Conservation (phyloP, 768 basidiomycete species). For the Hortiboletus flavorubellus region DNA sequence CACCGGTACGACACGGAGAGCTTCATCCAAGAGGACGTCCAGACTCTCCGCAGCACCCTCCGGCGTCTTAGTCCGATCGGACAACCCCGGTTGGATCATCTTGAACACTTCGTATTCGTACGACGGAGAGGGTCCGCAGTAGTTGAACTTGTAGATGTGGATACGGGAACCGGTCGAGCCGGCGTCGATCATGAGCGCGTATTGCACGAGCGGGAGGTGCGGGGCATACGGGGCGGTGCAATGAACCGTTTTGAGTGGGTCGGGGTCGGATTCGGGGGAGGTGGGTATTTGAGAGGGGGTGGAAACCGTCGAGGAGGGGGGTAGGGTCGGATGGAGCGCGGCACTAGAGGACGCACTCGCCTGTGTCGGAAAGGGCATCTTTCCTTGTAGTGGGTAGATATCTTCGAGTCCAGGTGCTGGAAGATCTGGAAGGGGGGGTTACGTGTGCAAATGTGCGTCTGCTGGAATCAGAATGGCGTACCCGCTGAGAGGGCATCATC, state of each 20-base stretch:
- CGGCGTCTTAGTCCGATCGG: conserved; percentile 55
- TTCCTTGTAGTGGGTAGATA: conserved; percentile 19
- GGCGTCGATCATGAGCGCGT: conserved; percentile 96
- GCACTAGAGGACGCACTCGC: neutral
- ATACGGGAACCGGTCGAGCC: conserved; percentile 97
- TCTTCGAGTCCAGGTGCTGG: conserved; percentile 21
- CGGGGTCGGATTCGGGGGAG: conserved; percentile 70
- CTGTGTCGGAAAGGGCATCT: conserved; percentile 11
- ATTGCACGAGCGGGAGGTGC: conserved; percentile 68
- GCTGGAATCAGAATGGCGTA: conserved; percentile 1
- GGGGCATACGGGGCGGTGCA: conserved; percentile 58
- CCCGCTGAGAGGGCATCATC: conserved; percentile 15
- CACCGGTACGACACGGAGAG: conserved; percentile 71
- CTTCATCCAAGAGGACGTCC: conserved; percentile 77
- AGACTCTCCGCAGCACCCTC: conserved; percentile 73
- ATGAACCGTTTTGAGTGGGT: conserved; percentile 67
- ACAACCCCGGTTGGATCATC: conserved; percentile 77
- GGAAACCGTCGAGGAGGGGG: conserved; percentile 2
- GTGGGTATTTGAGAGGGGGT: conserved; percentile 32
- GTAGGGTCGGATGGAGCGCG: neutral
- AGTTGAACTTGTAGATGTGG: conserved; percentile 98
- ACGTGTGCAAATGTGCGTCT: neutral
- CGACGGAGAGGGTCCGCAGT: conserved; percentile 68
- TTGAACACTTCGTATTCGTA: conserved; percentile 95
- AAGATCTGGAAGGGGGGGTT: conserved; percentile 4